Conservation (phyloP, 805 yeast species). For the Metschnikowia kunwiensis region DNA sequence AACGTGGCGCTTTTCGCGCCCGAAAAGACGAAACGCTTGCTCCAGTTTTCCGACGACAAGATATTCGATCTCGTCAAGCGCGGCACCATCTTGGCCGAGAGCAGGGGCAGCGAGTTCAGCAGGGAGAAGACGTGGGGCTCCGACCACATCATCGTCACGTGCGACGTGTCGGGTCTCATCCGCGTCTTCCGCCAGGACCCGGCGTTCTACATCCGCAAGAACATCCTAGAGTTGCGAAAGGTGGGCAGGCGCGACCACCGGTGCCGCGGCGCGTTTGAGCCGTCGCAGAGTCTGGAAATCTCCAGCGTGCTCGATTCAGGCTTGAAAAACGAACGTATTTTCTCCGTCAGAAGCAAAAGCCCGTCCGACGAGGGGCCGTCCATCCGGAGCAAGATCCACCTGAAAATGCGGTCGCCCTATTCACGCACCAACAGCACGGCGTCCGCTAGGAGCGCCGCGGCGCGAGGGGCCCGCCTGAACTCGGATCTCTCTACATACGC, state of each 20-base stretch:
- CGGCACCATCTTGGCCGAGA: constrained; percentile 14
- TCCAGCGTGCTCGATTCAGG: too few species aligned
- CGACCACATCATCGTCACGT: constrained; percentile 63
- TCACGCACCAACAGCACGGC: constrained; percentile 4
- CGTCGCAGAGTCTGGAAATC: constrained; percentile 1
- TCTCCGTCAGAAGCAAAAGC: constrained; percentile 11
- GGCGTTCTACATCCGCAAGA: constrained; percentile 43
- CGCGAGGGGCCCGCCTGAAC: constrained; percentile 7
- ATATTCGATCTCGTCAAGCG: constrained; percentile 57
- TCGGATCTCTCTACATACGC: constrained; percentile 5
- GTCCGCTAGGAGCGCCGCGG: not conserved
- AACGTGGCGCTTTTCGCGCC: constrained; percentile 83
- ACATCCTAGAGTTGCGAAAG: constrained; percentile 15
- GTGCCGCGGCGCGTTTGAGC: constrained; percentile 1
- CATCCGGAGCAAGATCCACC: constrained; percentile 9
- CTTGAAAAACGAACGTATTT: too few species aligned
- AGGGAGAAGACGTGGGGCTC: constrained; percentile 11
- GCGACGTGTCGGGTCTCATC: constrained; percentile 71
- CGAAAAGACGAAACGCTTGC: constrained; percentile 53
- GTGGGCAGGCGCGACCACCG: constrained; percentile 2
- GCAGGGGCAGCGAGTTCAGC: constrained; percentile 3
- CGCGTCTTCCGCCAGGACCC: constrained; percentile 80
- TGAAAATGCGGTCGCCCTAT: constrained; percentile 5
- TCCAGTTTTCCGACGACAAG: constrained; percentile 75
- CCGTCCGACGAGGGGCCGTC: constrained; percentile 9